These are phyloP conservation scores for Tillandsia leiboldiana DNA, from an alignment of 176 grass and related monocot genomes.

Conservation along the genomic window DNA sequence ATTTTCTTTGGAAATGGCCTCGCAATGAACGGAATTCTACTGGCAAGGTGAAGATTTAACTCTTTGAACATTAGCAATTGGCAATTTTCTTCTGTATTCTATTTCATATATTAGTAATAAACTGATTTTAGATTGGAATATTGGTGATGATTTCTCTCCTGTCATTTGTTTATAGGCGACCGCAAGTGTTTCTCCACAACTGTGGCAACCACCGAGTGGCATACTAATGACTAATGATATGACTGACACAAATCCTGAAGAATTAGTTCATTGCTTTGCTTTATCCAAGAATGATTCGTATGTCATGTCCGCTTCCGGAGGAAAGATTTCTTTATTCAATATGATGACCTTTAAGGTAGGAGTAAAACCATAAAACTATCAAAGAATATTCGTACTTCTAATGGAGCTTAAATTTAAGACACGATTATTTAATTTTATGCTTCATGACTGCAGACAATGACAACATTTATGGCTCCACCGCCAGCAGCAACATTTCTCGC, in stretches of 20 bases:
- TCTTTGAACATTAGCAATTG: neutral
- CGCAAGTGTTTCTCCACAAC: constrained; percentile 2
- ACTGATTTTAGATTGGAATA: neutral
- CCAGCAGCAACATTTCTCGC: constrained; percentile 96
- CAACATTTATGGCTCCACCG: constrained; percentile 92
- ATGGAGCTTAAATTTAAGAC: neutral
- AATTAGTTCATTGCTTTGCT: constrained; percentile 19
- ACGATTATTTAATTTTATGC: neutral
- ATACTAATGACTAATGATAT: constrained; percentile 21
- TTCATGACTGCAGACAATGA: constrained; percentile 62
- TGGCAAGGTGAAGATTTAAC: constrained; percentile 13
- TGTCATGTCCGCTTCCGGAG: constrained; percentile 22
- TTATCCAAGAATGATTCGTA: constrained; percentile 24
- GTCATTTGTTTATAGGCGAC: constrained; percentile 8
- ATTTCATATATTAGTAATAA: neutral
- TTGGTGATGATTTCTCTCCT: neutral
- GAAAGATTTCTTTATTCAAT: constrained; percentile 23
- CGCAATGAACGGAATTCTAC: constrained; percentile 7
- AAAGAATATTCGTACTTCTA: neutral
- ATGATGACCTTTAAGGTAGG: constrained; percentile 15
- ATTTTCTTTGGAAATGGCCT: constrained; percentile 26
- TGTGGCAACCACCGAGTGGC: constrained; percentile 13
- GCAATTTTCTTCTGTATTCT: neutral
- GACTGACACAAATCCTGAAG: constrained; percentile 7
- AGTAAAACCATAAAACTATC: neutral